Conservation (phyloP, 305 asterid genomes). For the Fraxinus nigra region DNA sequence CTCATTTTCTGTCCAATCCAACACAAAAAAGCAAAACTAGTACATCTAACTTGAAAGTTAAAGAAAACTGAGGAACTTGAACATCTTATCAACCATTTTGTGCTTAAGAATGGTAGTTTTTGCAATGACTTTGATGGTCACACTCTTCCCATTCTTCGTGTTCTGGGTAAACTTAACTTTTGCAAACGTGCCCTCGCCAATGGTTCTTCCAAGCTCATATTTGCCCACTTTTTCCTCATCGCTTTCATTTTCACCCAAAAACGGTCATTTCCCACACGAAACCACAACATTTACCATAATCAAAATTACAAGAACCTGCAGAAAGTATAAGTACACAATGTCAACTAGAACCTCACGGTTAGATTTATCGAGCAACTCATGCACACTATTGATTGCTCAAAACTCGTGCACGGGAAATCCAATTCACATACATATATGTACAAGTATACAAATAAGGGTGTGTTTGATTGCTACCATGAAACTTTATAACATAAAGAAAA, state of each 20-base stretch:
- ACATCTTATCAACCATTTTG: slow-evolving; percentile 89
- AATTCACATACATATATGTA: background rate
- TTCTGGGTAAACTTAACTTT: slow-evolving; percentile 88
- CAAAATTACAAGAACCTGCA: slow-evolving; percentile 6
- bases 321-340: background rate
- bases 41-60: background rate
- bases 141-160: slow-evolving; percentile 63
- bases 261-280: slow-evolving; percentile 35
- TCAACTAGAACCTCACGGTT: background rate
- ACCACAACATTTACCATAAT: slow-evolving; percentile 5
- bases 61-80: background rate
- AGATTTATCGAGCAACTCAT: background rate
- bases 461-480: too few relatives aligned
- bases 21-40: background rate
- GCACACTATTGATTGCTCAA: background rate
- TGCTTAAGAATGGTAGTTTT: slow-evolving; percentile 82
- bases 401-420: background rate
- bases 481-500: too few relatives aligned
- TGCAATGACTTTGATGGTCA: slow-evolving; percentile 83
- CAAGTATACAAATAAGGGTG: too few relatives aligned
- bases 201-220: slow-evolving; percentile 80
- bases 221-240: slow-evolving; percentile 67
- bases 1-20: background rate
- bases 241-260: slow-evolving; percentile 47
- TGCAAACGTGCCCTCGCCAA: slow-evolving; percentile 90